These are phyloP conservation scores for Rickenella mellea DNA, from an alignment of 768 basidiomycete genomes.

Conservation along the genomic window DNA sequence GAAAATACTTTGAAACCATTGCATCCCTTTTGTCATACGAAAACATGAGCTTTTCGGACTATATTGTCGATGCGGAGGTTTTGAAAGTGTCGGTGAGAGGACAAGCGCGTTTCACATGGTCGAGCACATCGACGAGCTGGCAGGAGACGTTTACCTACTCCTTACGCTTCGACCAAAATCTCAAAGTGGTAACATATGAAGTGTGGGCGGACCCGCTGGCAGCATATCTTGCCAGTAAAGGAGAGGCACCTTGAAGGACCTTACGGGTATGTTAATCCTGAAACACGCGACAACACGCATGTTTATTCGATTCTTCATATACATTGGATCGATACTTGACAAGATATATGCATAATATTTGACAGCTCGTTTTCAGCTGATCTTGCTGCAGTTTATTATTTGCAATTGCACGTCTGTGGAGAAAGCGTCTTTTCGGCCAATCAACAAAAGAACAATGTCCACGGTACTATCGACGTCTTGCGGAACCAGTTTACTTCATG, in stretches of 20 bases:
- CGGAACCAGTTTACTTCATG: too few species aligned
- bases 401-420: too few species aligned
- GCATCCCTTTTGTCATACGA: constrained; percentile 37
- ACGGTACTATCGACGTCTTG: too few species aligned
- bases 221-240: constrained; percentile 47
- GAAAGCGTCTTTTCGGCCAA: too few species aligned
- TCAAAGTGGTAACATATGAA: constrained; percentile 49
- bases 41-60: constrained; percentile 44
- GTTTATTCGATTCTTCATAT: too few species aligned
- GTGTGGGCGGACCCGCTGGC: constrained; percentile 65
- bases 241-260: constrained; percentile 31
- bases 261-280: too few species aligned
- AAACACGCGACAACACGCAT: too few species aligned
- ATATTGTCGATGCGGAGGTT: constrained; percentile 39
- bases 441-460: too few species aligned
- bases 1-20: constrained; percentile 41
- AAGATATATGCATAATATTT: too few species aligned
- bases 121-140: constrained; percentile 43
- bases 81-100: constrained; percentile 48
- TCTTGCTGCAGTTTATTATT: too few species aligned
- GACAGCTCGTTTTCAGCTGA: too few species aligned
- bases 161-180: constrained; percentile 48
- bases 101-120: constrained; percentile 47
- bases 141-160: constrained; percentile 52
- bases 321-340: too few species aligned